A percentile compares a stretch with the other conserved stretches of the same genome.
These are phyloP conservation scores for Marvania coccoides DNA, from an alignment of 139 green algal genomes.

Conservation along the genomic window DNA sequence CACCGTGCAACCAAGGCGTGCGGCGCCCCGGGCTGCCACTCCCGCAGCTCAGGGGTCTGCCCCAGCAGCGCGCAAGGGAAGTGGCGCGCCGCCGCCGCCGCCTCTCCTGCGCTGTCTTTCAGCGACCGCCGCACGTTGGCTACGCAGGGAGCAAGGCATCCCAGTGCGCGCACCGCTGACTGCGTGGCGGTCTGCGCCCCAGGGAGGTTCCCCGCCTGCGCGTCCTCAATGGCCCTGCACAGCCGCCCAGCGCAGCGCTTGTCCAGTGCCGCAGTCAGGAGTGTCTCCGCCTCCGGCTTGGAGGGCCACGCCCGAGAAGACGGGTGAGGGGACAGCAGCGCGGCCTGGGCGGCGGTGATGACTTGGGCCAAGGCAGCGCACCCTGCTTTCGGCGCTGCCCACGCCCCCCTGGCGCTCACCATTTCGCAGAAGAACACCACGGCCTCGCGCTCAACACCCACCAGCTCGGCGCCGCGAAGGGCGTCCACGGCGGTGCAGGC, in stretches of 20 bases:
- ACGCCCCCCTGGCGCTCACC: slow-evolving; percentile 14
- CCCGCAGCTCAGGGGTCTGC: not conserved
- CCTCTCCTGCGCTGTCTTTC: not conserved
- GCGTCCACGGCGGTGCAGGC: not conserved
- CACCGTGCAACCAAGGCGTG: not conserved
- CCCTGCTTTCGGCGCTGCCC: not conserved
- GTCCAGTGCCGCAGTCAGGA: slow-evolving; percentile 9
- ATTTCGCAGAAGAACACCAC: slow-evolving; percentile 23
- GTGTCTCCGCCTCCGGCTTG: not conserved
- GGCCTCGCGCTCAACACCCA: slow-evolving; percentile 5
- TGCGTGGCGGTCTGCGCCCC: not conserved
- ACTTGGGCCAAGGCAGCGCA: slow-evolving; percentile 9
- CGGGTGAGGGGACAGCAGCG: slow-evolving; percentile 1
- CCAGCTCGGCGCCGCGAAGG: not conserved
- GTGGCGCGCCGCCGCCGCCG: not conserved
- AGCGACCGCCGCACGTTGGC: not conserved
- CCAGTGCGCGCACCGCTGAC: not conserved
- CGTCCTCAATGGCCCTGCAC: slow-evolving; percentile 40
- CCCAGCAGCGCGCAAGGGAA: not conserved
- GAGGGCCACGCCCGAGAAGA: not conserved
- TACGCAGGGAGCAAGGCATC: not conserved
- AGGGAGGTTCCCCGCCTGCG: slow-evolving; percentile 7
- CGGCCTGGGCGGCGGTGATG: not conserved
- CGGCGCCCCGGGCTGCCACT: not conserved
- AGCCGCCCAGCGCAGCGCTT: slow-evolving; percentile 28